These are phyloP conservation scores for Schizosaccharomyces versatilis DNA, from an alignment of 1,139 yeast genomes.

Conservation along the genomic window DNA sequence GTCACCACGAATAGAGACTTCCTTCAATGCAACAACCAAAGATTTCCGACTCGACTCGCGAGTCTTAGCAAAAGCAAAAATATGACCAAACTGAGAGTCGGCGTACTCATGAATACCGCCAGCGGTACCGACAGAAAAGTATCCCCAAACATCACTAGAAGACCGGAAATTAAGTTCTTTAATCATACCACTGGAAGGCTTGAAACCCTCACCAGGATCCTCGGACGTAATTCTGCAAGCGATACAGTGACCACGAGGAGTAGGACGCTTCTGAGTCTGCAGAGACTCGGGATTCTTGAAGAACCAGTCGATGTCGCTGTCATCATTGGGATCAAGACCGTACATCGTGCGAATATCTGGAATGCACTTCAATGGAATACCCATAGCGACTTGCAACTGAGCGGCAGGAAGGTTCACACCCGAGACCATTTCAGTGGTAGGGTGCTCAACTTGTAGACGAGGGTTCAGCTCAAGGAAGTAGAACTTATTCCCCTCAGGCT, in stretches of 20 bases:
- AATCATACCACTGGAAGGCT: slow-evolving; percentile 90
- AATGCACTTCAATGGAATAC: slow-evolving; percentile 87
- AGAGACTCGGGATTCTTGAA: slow-evolving; percentile 53
- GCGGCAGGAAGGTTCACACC: slow-evolving; percentile 97
- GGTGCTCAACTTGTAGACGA: slow-evolving; percentile 96
- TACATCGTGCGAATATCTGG: slow-evolving; percentile 77
- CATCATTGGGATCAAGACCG: slow-evolving; percentile 87
- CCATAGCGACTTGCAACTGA: slow-evolving; percentile 96
- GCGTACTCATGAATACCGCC: slow-evolving; percentile 95
- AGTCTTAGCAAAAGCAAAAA: slow-evolving; percentile 94
- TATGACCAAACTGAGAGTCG: slow-evolving; percentile 95
- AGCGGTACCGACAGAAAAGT: slow-evolving; percentile 87
- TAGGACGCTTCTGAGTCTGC: slow-evolving; percentile 70
- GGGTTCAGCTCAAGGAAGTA: slow-evolving; percentile 92
- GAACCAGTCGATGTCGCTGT: slow-evolving; percentile 77
- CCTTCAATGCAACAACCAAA: slow-evolving; percentile 95
- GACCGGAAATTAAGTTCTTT: slow-evolving; percentile 93
- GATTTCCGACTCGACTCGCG: slow-evolving; percentile 94
- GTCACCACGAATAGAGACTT: slow-evolving; percentile 90
- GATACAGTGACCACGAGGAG: slow-evolving; percentile 93
- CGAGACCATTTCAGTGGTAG: slow-evolving; percentile 96
- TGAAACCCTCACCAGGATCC: slow-evolving; percentile 97
- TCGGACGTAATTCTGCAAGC: slow-evolving; percentile 98
- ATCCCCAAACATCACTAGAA: slow-evolving; percentile 96
- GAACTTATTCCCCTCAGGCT: slow-evolving; percentile 81